phyloP scores from a whole-genome alignment of 129 eudicot genomes.

The Kitagawia praeruptora region DNA sequence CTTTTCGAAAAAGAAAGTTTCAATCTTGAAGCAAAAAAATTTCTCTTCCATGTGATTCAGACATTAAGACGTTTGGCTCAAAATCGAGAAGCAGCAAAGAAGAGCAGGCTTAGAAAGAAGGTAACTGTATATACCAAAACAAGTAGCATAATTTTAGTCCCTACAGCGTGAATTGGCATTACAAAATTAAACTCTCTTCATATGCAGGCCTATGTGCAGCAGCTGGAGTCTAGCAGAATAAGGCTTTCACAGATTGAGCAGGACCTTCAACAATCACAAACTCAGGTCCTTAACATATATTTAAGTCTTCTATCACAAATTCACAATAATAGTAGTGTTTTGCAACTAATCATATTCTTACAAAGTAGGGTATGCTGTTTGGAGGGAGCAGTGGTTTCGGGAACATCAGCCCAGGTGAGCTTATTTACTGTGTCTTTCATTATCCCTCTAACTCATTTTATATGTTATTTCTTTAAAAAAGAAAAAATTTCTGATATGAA shows the following conservation, averaged over 20 bases:
- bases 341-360: neutral
- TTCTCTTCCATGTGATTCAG: conserved; percentile 32
- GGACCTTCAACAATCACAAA: conserved; percentile 74
- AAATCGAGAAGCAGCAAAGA: conserved; percentile 98
- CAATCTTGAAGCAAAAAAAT: conserved; percentile 7
- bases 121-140: conserved; percentile 17
- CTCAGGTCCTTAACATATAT: conserved; percentile 47
- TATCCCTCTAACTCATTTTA: neutral
- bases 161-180: neutral
- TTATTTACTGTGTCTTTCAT: neutral
- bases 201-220: conserved; percentile 82
- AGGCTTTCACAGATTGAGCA: conserved; percentile 84
- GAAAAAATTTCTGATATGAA: neutral
- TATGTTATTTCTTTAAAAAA: neutral
- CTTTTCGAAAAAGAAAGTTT: neutral
- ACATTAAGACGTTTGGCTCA: conserved; percentile 96
- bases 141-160: neutral
- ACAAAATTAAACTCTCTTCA: neutral
- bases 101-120: conserved; percentile 93
- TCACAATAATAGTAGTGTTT: neutral
- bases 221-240: conserved; percentile 87
- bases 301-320: neutral
- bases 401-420: conserved; percentile 73
- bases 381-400: conserved; percentile 59
- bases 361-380: conserved; percentile 57